These are phyloP conservation scores for Ormosia semicastrata DNA, from an alignment of 306 rosid species.

Conservation along the genomic window DNA sequence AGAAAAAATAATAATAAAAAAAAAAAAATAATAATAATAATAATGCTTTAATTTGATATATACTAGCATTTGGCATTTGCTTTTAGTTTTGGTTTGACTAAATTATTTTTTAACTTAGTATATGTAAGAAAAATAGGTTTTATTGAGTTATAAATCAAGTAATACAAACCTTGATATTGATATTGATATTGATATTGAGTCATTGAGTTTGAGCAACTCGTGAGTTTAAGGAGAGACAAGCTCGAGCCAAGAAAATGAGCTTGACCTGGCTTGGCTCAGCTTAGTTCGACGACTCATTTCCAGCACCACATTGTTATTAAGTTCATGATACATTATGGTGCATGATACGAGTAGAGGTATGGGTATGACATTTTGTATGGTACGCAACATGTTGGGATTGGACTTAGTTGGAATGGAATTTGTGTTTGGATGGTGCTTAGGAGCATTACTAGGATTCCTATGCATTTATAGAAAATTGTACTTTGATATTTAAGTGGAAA, in stretches of 20 bases:
- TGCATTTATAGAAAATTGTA: slow-evolving; percentile 7
- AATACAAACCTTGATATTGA: background rate
- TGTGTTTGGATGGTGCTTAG: background rate
- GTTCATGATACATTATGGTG: background rate
- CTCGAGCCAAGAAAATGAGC: background rate
- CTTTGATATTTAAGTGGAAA: background rate
- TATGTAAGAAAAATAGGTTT: background rate
- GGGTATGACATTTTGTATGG: background rate
- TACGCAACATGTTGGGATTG: background rate
- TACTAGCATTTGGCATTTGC: background rate
- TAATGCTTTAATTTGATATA: background rate
- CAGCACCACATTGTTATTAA: background rate
- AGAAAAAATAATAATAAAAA: background rate
- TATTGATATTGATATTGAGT: background rate
- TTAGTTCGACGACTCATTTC: background rate
- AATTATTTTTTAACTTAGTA: background rate
- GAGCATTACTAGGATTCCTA: background rate
- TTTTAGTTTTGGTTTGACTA: background rate
- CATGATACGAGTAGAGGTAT: background rate
- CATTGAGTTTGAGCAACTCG: background rate
- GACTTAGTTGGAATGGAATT: slow-evolving; percentile 9
- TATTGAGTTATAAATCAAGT: background rate
- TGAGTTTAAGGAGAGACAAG: background rate
- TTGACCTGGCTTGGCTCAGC: background rate
- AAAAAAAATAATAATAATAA: background rate